phyloP scores from a whole-genome alignment of 129 eudicot species.

The Saposhnikovia divaricata region DNA sequence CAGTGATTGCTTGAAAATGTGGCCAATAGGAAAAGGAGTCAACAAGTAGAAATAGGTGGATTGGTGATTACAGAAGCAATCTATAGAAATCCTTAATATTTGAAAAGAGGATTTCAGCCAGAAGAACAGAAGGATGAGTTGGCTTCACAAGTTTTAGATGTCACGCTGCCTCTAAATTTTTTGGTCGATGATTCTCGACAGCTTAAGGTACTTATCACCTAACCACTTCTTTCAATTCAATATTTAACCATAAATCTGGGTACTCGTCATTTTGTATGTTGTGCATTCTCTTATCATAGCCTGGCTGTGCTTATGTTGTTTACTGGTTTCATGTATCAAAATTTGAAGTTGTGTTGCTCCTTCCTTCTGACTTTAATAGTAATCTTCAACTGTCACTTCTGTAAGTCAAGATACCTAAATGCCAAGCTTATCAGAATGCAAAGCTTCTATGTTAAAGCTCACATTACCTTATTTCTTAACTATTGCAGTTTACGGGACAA shows the following conservation, averaged over 20 bases:
- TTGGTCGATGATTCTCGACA: slow-evolving; percentile 72
- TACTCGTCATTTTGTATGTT: not conserved
- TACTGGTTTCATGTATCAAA: no score
- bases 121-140: slow-evolving; percentile 50
- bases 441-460: no score
- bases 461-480: no score
- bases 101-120: slow-evolving; percentile 28
- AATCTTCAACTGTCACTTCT: no score
- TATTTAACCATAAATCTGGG: not conserved
- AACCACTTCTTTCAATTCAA: not conserved
- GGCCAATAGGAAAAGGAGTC: slow-evolving; percentile 67
- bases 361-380: no score
- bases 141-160: slow-evolving; percentile 62
- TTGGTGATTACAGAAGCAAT: slow-evolving; percentile 63
- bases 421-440: no score
- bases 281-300: no score
- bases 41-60: slow-evolving; percentile 61
- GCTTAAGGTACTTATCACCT: slow-evolving; percentile 57
- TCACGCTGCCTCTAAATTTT: slow-evolving; percentile 77
- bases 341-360: no score
- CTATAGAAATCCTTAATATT: slow-evolving; percentile 55
- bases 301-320: no score
- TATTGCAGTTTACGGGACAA: no score
- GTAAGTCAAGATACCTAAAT: no score
- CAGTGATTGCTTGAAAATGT: slow-evolving; percentile 72